Evolutionary conservation across 108 stramenopile species (phyloP), one percentile per base, ranked within the genome.

Genomic region (Fragilaria crotonensis): DNA sequence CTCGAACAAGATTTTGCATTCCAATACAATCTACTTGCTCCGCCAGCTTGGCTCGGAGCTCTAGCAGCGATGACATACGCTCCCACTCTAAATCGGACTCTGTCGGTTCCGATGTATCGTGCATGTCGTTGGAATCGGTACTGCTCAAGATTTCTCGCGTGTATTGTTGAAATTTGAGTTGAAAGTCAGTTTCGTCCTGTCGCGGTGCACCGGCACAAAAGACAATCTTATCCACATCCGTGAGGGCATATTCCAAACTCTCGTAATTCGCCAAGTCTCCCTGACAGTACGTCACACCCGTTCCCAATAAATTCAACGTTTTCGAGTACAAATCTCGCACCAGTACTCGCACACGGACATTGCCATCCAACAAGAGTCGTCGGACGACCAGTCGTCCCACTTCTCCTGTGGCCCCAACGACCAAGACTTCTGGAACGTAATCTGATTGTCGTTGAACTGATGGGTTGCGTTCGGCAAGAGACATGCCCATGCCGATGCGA

Each of bases 171-270:
- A 72, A 79, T 51, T 76, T 76, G 14, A 57, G 41, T 52, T 71
- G 71, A 60, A 71, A 83, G 59, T 80, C 71, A 14, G 57, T 57
- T 54, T 76, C 73, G 45, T 82, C 81, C 2, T 71, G 56, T 49
- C 77, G 47, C 5, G 79, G 77, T 27, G 84, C 66, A 41, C 77
- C 83, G 21, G 82, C 83, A 70, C 85, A 82, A 77, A 78, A 87
- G 25, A 86, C 77, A 62, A 92, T 90, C 60, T 95, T 95, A 68
- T 95, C 94, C 0, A 93, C 85, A 67, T 93, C 94, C 20, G 91
- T 91, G 29, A 95, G 68, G 0, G 94, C 89, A 62, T 93, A 92
- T 51, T 90, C 91, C 48, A 95, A 71, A 70, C 87, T 89, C 58
- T 89, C 85, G 55, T 87, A 69, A 64, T 93, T 80, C 7, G 54